These are phyloP conservation scores for Leishmania arabica DNA, from an alignment of 208 protist species.

Conservation along the genomic window DNA sequence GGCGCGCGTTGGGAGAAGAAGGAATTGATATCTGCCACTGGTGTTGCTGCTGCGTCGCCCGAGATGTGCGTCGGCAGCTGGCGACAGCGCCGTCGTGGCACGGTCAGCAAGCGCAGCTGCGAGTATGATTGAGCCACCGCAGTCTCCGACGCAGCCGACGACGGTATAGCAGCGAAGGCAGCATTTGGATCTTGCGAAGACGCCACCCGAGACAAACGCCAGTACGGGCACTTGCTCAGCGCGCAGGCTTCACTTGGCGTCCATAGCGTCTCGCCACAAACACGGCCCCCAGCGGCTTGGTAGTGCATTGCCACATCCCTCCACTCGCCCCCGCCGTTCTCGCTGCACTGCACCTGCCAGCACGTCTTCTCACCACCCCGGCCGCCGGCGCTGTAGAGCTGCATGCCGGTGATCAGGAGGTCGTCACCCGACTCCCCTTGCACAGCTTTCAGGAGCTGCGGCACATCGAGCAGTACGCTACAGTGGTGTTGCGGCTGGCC, in stretches of 20 bases:
- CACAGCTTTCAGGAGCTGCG: neutral
- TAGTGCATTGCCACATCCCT: conserved; percentile 23
- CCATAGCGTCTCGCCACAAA: conserved; percentile 23
- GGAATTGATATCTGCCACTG: neutral
- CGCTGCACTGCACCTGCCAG: conserved; percentile 34
- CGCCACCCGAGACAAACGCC: conserved; percentile 12
- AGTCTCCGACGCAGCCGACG: neutral
- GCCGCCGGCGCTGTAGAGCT: conserved; percentile 26
- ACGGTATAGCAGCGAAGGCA: neutral
- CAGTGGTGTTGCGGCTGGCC: conserved; percentile 26
- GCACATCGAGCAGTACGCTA: conserved; percentile 22
- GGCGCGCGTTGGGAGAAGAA: conserved; percentile 20
- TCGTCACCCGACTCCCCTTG: conserved; percentile 3
- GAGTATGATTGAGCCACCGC: conserved; percentile 15
- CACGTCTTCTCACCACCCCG: neutral
- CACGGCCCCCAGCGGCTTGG: conserved; percentile 13
- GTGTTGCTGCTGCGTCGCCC: neutral
- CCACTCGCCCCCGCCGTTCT: conserved; percentile 12
- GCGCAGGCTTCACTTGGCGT: conserved; percentile 10
- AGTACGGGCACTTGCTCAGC: conserved; percentile 18
- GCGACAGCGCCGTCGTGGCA: conserved; percentile 8
- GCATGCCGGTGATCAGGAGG: conserved; percentile 24
- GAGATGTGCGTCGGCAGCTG: conserved; percentile 21
- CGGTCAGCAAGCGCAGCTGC: conserved; percentile 24
- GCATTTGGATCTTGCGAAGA: neutral